Base-by-base conservation (phyloP, 495 filamentous ascomycete species). In the Neurospora terricola region DNA sequence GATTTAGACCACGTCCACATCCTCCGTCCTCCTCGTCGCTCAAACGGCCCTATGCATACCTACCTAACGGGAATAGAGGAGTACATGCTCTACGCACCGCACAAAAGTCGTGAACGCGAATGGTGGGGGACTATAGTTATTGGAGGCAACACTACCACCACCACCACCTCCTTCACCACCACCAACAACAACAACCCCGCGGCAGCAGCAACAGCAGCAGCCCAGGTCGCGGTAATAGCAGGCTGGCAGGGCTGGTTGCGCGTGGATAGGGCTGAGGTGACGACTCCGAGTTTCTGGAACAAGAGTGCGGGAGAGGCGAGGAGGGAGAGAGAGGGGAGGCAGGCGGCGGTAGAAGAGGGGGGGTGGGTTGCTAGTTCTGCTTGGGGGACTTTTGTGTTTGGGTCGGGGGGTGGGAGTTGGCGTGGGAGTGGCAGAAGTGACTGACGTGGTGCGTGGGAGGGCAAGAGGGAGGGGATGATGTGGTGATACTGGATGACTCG, bases 81-180 rank as follows among this genome's bases (percentile, higher is more conserved):
- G n/a, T 85, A 82, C 76, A 87, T 88, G 85, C 72, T 88, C 18
- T 84, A 85, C 74, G 82, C 81, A 0, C 59, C 71, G 2, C 84
- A 86, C 75, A 76, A 43, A 30, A 86, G 84, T 77, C 80, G 80
- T n/a, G 78, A 66, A 21, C 78, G 86, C 38, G 82, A 85, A 74
- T 86, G 84, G 84, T 84, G 84, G 82, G 86, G 84, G 5, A 86
- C 81, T 7, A 73, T 88, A 38, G 82, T 87, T 10, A 77, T 85
- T 72, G 84, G 82, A 4, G 81, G 82, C 1, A 76, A 2, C 48
- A 5, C 34, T 34, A 30, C 27, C 27, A 30, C 27, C n/a, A n/a
- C n/a, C n/a, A n/a, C n/a, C n/a, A n/a, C n/a, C n/a, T n/a, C n/a
- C n/a, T n/a, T n/a, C n/a, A n/a, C n/a, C n/a, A n/a, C n/a, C n/a